Base-by-base conservation (phyloP, 352 stramenopile genomes). In the Pythium vanterpoolii region DNA sequence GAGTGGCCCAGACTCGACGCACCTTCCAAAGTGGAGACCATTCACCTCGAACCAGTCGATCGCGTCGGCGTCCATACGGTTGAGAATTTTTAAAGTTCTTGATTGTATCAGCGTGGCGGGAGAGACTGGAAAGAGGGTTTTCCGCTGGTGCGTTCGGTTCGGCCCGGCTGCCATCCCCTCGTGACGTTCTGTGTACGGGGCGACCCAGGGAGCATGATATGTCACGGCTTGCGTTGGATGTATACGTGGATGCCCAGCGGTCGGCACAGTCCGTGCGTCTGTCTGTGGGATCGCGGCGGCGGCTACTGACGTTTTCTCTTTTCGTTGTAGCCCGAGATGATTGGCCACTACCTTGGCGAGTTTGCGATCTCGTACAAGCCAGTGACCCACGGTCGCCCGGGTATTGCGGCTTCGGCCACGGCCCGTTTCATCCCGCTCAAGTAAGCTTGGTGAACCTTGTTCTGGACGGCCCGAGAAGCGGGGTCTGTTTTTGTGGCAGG, bases 401-500 rank as follows among this genome's bases (percentile, higher is more conserved):
- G 97, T 96, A 99, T 99, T 68, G 97, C 95, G 59, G 96, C 96
- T 49, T 98, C 96, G 54, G 97, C 98, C 81, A 92, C 93, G 77
- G 96, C 90, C 58, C 93, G 97, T 78, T 99, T 99, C 89, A 99
- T 99, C 78, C 98, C 98, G 72, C 96, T 99, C 76, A 98, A 99
- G 77, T 98, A 98, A 91, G 66, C 53, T 4, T 34, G 28, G 31
- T 33, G 18, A n/a, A n/a, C n/a, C n/a, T n/a, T n/a, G n/a, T n/a
- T n/a, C n/a, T n/a, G n/a, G n/a, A n/a, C n/a, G n/a, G n/a, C n/a
- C n/a, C n/a, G n/a, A n/a, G n/a, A n/a, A n/a, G n/a, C n/a, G n/a
- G n/a, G n/a, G n/a, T n/a, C n/a, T 46, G 31, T 47, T 5, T 24
- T 45, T 16, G 10, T 33, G 42, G 7, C 30, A 54, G 58, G 49